These are phyloP conservation scores for Hippophae gyantsensis DNA, from an alignment of 306 rosid species.

Conservation along the genomic window DNA sequence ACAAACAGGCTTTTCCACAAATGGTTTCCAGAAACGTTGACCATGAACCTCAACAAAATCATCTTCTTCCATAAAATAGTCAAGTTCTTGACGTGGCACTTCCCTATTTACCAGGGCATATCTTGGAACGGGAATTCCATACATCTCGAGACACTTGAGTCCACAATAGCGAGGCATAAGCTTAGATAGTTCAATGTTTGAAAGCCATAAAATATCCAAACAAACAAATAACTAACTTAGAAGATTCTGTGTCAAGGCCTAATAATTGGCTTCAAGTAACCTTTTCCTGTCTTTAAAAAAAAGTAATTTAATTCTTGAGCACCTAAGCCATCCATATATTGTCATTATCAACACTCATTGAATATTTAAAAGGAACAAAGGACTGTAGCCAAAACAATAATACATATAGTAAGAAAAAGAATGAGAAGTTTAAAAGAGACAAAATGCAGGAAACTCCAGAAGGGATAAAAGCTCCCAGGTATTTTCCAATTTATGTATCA, in stretches of 20 bases:
- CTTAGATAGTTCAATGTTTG: constrained; percentile 8
- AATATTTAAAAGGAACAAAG: too few species aligned
- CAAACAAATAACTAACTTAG: constrained; percentile 17
- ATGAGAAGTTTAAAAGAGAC: background rate
- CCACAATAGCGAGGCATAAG: constrained; percentile 31
- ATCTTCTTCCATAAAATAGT: constrained; percentile 87
- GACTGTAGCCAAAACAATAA: background rate
- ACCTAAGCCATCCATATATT: background rate
- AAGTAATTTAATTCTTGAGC: too few species aligned
- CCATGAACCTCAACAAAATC: constrained; percentile 94
- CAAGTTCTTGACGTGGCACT: constrained; percentile 61
- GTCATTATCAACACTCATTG: background rate
- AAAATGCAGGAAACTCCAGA: background rate
- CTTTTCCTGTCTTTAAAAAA: background rate
- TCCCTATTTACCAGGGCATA: constrained; percentile 92
- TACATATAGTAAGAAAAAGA: background rate
- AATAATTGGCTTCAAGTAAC: background rate
- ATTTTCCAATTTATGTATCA: background rate
- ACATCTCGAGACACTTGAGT: constrained; percentile 69
- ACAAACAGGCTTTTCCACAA: constrained; percentile 95
- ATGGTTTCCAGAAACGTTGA: constrained; percentile 83
- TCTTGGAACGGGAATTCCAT: constrained; percentile 83
- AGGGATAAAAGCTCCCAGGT: background rate
- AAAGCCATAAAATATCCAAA: constrained; percentile 10
- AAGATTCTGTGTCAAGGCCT: constrained; percentile 1